Evolutionary conservation across 2,329 filamentous ascomycete species (phyloP).

Genomic region (Penicillium palitans): DNA sequence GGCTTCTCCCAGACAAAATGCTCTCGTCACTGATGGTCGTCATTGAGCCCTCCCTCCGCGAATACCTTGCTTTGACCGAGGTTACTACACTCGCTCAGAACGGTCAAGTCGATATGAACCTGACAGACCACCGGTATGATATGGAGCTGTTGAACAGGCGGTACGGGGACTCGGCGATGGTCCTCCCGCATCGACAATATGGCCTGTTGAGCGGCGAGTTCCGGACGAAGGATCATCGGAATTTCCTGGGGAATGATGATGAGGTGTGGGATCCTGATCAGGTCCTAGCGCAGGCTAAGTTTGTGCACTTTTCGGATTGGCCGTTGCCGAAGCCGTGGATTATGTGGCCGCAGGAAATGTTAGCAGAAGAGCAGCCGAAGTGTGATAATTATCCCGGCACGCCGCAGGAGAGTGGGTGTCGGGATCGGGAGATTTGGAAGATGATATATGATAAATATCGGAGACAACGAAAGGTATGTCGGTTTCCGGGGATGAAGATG

Average conservation of each 20-base stretch:
- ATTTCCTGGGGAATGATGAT: constrained; percentile 52
- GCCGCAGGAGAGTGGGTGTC: constrained; percentile 38
- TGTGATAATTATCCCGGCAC: constrained; percentile 40
- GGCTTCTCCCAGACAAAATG: constrained; percentile 58
- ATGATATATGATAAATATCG: constrained; percentile 41
- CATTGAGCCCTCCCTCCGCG: constrained; percentile 57
- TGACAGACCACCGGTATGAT: constrained; percentile 49
- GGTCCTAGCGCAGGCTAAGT: constrained; percentile 60
- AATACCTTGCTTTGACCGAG: constrained; percentile 42
- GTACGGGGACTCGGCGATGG: constrained; percentile 58
- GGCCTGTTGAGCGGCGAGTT: constrained; percentile 65
- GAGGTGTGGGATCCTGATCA: constrained; percentile 61
- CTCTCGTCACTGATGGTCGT: constrained; percentile 65
- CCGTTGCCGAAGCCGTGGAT: constrained; percentile 67
- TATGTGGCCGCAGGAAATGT: constrained; percentile 39
- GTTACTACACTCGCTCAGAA: constrained; percentile 26
- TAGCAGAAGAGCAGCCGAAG: constrained; percentile 36
- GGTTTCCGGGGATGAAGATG: not conserved
- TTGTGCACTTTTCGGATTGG: constrained; percentile 72
- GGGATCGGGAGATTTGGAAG: constrained; percentile 41
- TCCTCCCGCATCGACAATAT: constrained; percentile 65
- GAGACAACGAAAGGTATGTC: constrained; percentile 32
- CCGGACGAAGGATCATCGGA: constrained; percentile 52
- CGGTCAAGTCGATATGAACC: constrained; percentile 30
- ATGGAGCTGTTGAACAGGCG: constrained; percentile 68